phyloP scores from a whole-genome alignment of 768 basidiomycete species.

The Kwoniella europaea region DNA sequence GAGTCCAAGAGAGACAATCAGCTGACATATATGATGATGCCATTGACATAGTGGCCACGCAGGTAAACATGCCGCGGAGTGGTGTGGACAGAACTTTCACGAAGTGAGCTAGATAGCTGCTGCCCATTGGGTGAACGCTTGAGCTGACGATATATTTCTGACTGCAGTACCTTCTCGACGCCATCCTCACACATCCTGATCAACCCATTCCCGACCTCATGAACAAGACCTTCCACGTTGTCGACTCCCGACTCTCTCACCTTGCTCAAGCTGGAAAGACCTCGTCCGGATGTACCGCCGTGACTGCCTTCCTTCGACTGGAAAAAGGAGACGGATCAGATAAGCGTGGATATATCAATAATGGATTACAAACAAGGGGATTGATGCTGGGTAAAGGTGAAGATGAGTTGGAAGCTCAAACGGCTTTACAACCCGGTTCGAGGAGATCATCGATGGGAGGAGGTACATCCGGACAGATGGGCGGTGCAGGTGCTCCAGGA shows the following conservation, averaged over 20 bases:
- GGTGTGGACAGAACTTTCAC: conserved; percentile 97
- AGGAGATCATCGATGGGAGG: conserved; percentile 35
- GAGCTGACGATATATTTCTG: conserved; percentile 6
- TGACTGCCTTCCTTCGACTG: conserved; percentile 89
- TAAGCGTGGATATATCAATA: conserved; percentile 52
- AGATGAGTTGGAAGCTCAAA: conserved; percentile 54
- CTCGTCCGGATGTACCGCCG: conserved; percentile 95
- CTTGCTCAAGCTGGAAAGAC: conserved; percentile 90
- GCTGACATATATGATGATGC: too few relatives aligned
- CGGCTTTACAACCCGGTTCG: conserved; percentile 21
- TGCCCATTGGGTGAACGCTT: too few relatives aligned
- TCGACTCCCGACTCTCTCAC: conserved; percentile 79
- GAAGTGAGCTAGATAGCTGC: conserved; percentile 62
- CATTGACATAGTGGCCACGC: conserved; percentile 93
- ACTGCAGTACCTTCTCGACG: conserved; percentile 68
- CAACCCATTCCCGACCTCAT: conserved; percentile 80
- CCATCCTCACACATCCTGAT: conserved; percentile 68
- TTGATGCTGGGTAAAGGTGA: conserved; percentile 55
- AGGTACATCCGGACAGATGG: conserved; percentile 29
- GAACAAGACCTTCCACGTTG: conserved; percentile 91
- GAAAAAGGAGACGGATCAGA: conserved; percentile 67
- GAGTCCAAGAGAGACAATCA: too few relatives aligned
- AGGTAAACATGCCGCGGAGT: conserved; percentile 97
- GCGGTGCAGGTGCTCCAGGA: conserved; percentile 25
- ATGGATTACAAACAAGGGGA: conserved; percentile 43